phyloP scores from a whole-genome alignment of 1,284 basidiomycete genomes.

The Marasmius oreades region DNA sequence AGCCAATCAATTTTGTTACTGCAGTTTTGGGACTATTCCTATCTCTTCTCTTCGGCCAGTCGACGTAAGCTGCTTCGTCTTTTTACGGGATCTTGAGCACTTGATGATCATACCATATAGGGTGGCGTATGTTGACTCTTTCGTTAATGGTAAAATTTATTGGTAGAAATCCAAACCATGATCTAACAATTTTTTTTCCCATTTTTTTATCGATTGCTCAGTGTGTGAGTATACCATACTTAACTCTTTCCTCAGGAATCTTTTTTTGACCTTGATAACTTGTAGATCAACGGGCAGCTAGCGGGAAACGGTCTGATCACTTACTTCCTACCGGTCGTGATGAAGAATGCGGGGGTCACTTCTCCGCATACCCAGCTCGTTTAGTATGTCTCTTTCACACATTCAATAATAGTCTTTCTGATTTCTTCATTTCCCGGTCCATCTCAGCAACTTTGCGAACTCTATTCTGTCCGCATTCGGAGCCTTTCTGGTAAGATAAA shows the following conservation, averaged over 20 bases:
- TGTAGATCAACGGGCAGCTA: conserved; percentile 23
- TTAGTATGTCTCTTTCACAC: conserved; percentile 16
- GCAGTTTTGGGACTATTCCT: conserved; percentile 26
- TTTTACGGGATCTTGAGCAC: not conserved
- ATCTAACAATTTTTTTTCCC: not conserved
- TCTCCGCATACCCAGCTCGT: conserved; percentile 22
- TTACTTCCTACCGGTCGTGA: conserved; percentile 24
- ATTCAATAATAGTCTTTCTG: not conserved
- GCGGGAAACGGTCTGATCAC: conserved; percentile 27
- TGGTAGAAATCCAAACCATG: not conserved
- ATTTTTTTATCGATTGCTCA: not conserved
- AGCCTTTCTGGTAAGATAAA: conserved; percentile 18
- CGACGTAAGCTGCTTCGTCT: conserved; percentile 6
- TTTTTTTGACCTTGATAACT: not conserved
- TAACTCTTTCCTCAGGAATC: not conserved
- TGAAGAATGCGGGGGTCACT: conserved; percentile 25
- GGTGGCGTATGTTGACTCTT: conserved; percentile 22
- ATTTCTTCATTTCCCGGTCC: not conserved
- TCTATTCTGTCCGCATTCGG: conserved; percentile 25
- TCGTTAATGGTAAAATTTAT: conserved; percentile 18
- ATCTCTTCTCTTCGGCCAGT: conserved; percentile 20
- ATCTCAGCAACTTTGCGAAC: conserved; percentile 25
- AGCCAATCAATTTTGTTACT: no score
- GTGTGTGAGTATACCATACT: conserved; percentile 12
- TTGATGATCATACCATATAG: not conserved